A percentile compares a stretch with the other conserved stretches of the same genome.
Evolutionary conservation across 305 asterid genomes (phyloP).

Genomic region (Euphrasia arctica): DNA sequence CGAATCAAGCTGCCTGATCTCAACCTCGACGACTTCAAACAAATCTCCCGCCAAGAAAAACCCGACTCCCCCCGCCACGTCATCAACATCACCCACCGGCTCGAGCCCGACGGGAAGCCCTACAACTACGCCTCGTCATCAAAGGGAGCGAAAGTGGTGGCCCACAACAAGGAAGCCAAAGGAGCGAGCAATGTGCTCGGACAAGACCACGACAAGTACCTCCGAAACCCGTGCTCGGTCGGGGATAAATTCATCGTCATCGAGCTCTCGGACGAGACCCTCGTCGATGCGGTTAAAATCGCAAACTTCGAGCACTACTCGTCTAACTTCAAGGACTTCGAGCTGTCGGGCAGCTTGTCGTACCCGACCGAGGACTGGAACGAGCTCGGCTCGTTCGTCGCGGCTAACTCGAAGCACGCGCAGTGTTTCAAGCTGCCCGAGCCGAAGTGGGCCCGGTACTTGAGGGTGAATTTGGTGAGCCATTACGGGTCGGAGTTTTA

Average conservation of each 20-base stretch:
- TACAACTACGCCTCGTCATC: conserved; percentile 89
- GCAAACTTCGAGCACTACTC: conserved; percentile 94
- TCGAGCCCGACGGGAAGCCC: conserved; percentile 86
- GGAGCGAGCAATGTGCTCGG: conserved; percentile 83
- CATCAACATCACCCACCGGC: conserved; percentile 72
- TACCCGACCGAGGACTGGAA: conserved; percentile 85
- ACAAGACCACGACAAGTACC: conserved; percentile 87
- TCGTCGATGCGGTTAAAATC: conserved; percentile 81
- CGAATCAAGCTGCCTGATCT: conserved; percentile 55
- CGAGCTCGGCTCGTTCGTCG: conserved; percentile 65
- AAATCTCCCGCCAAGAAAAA: conserved; percentile 53
- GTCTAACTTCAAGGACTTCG: conserved; percentile 81
- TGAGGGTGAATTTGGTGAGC: conserved; percentile 68
- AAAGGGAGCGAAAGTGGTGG: conserved; percentile 94
- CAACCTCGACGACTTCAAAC: conserved; percentile 76
- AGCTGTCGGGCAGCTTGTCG: conserved; percentile 70
- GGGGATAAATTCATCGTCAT: conserved; percentile 66
- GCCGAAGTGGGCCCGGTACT: conserved; percentile 89
- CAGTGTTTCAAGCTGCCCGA: conserved; percentile 84
- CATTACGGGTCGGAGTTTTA: conserved; percentile 97
- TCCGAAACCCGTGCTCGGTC: conserved; percentile 84
- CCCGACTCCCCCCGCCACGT: conserved; percentile 44
- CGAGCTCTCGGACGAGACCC: conserved; percentile 86
- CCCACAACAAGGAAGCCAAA: conserved; percentile 82
- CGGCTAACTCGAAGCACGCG: conserved; percentile 79